Base-by-base conservation (phyloP, 495 filamentous ascomycete genomes). In the Penicillium goetzii region DNA sequence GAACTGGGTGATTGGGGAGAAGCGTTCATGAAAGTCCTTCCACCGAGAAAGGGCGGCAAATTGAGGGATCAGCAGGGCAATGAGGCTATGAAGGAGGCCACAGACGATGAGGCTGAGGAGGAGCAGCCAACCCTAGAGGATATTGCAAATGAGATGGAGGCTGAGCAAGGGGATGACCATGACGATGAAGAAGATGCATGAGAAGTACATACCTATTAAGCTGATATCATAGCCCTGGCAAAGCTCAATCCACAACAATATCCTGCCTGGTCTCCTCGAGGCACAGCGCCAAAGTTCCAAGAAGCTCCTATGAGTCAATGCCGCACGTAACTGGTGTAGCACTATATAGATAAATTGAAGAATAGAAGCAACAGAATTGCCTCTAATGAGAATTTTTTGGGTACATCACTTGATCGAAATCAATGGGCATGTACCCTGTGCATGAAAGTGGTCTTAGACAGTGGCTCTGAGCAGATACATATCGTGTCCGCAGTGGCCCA, bases 1-100 rank as follows among this genome's bases (percentile, higher is more conserved):
- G 91, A 97, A 65, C 81, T 84, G 30, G 88, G 90, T 0, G 89
- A 98, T 72, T 99, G 95, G 95, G 92, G 89, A 1, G 78, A 89
- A 67, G 93, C 95, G 0, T 98, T 99, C 67, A 77, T 94, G 78
- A 79, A 86, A 50, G 90, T 94, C 14, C 89, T 99, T 59, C 95
- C 95, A 0, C 89, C 88, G 72, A 76, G 95, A 43, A 92, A 98
- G 79, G 91, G 92, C 40, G 88, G 92, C 12, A 76, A 82, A 19
- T 68, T 91, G 71, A 81, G 78, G 66, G 68, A 56, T 4, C 40
- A 61, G 41, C 36, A 58, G 21, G 66, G 65, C 51, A 49, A 56
- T 4, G 70, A 63, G 1, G 71, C 38, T 0, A 54, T 50, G n/a
- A 78, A 74, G 4, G 67, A 60, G 0, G 69, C 67, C 3, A 73